Base-by-base conservation (phyloP, 2,329 filamentous ascomycete genomes). In the Fusarium phyllophilum region DNA sequence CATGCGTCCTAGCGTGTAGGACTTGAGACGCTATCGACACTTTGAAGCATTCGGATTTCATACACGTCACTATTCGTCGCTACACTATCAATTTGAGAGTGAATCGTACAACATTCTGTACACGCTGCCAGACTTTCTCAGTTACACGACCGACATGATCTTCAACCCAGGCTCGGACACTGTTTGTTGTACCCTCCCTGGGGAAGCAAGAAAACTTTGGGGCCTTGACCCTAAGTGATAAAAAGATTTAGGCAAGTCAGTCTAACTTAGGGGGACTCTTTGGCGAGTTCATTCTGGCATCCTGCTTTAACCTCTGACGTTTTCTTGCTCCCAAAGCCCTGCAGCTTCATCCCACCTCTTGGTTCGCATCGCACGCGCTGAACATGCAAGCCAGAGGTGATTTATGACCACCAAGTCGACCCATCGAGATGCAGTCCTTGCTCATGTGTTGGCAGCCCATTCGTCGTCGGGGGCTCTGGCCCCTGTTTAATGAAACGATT, bases 371-470 rank as follows among this genome's bases (percentile, higher is more conserved):
- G 51, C 72, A 66, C 61, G 48, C 66, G 56, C 55, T 69, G 55
- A 73, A 66, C 41, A 75, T 67, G 72, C 63, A 74, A 42, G 57
- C 55, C 60, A 59, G 67, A 70, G 15, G 44, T 55, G 60, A 68
- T 62, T 62, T 56, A 51, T 59, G 65, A 65, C 66, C 56, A 66
- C 62, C 55, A 66, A 68, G 49, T 48, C 45, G 67, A 64, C 66
- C 66, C 73, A 76, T 76, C 75, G 41, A 66, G 72, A 70, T 75
- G 68, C 68, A 66, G 62, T 59, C 52, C 62, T 55, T 66, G 61
- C 57, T 74, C 63, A 72, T 78, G 76, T 78, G 75, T 75, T 68
- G 70, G 62, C 34, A 64, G 70, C 64, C 62, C 59, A 75, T 78
- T 78, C 73, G 73, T 51, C 52, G 58, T 69, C 29, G 31, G 56